Base-by-base conservation (phyloP, 2,329 filamentous ascomycete genomes). In the Arachnopeziza araneosa region DNA sequence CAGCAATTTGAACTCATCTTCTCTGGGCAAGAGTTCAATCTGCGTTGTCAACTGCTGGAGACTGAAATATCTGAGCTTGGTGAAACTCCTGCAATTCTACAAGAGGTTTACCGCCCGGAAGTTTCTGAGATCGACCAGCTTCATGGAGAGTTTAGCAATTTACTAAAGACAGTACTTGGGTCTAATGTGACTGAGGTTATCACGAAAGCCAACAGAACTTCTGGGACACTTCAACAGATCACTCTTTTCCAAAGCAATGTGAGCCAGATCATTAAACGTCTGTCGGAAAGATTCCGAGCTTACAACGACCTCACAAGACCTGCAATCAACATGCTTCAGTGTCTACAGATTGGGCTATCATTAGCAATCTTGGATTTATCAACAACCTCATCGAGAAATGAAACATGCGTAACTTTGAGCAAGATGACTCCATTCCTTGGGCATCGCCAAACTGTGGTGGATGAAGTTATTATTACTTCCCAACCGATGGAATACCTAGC, bases 241-340 rank as follows among this genome's bases (percentile, higher is more conserved):
- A 69, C 71, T 30, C 69, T 80, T 17, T 63, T 82, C 32, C 79
- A 78, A 55, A 76, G 78, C 48, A 86, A 86, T 60, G 76, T 95
- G n/a, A 76, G 78, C 7, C 85, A 89, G 63, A 83, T 96, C 49
- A 83, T 89, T 55, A 78, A 81, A 57, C 84, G 93, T 52, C 80
- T 99, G 8, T 81, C 80, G 1, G 79, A 83, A 30, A 81, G 85
- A 44, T 96, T 92, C 70, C 82, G 86, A 49, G 85, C 86, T 17
- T 98, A 97, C 69, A 90, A 91, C 62, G 95, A 99, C 70, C 84
- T 98, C 67, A 90, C 89, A 0, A 80, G 83, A 52, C 93, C 91
- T 3, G 82, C 91, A 12, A 80, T 91, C 52, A 90, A 89, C 56
- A 89, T 97, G 64, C 78, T 98, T 51, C 85, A 89, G 60, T 90